phyloP scores from a whole-genome alignment of 1,284 basidiomycete species.

The Dichomitus squalens region DNA sequence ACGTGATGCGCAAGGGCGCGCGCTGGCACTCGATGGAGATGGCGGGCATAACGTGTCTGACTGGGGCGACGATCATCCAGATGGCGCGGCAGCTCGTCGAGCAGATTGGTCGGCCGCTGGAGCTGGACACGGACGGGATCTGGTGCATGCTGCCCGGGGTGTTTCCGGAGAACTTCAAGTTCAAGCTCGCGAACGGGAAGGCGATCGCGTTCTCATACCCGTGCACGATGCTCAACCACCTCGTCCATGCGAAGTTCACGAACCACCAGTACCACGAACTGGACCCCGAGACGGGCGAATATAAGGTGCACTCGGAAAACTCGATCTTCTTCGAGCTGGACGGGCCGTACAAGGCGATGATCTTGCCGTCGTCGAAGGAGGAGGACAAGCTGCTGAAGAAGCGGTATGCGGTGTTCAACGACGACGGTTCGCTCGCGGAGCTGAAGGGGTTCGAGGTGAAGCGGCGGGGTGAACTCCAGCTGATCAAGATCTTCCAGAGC shows the following conservation, averaged over 20 bases:
- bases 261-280: constrained; percentile 98
- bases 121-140: constrained; percentile 98
- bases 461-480: constrained; percentile 94
- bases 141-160: constrained; percentile 99
- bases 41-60: constrained; percentile 99
- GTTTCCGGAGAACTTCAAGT: constrained; percentile 98
- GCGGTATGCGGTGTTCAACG: constrained; percentile 99
- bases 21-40: constrained; percentile 99
- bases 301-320: constrained; percentile 92
- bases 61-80: constrained; percentile 99
- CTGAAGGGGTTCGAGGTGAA: constrained; percentile 99
- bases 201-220: constrained; percentile 94
- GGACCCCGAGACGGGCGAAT: constrained; percentile 82
- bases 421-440: constrained; percentile 95
- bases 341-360: constrained; percentile 99
- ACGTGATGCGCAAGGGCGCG: constrained; percentile 99
- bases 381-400: constrained; percentile 99
- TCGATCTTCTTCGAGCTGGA: constrained; percentile 99
- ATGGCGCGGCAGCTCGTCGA: constrained; percentile 99
- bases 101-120: constrained; percentile 95
- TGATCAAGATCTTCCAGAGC: constrained; percentile 99
- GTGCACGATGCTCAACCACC: constrained; percentile 99
- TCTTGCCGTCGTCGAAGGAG: constrained; percentile 98
- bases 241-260: constrained; percentile 94
- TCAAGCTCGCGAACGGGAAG: constrained; percentile 90